Evolutionary conservation across 2,329 filamentous ascomycete species (phyloP), one percentile per base, ranked within the genome.

Genomic region (Colletotrichum liriopes): DNA sequence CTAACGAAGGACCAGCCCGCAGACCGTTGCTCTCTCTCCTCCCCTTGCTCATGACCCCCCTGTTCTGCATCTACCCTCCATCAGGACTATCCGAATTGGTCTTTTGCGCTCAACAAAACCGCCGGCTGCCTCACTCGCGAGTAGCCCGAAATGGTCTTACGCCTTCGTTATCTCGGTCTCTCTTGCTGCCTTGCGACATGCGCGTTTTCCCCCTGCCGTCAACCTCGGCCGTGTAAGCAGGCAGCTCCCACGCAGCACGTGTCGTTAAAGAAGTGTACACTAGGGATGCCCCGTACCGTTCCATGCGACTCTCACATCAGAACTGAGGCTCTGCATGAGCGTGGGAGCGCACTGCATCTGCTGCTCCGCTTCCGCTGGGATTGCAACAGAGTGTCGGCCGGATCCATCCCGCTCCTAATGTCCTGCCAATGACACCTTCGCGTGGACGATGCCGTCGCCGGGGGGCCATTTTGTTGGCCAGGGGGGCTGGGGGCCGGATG

Each of bases 61-160:
- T 63, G 69, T 63, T 49, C 59, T 54, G 67, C 69, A 61, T 72
- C 65, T 72, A 52, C 69, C 69, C 69, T 72, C 69, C 69, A 72
- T 72, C 65, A 72, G 45, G 37, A 35, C 23, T 55, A 35, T 55
- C 23, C 59, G 49, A 20, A 43, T 39, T 45, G 35, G 45, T 68
- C 58, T 39, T 60, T 37, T 35, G 26, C 29, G 32, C 56, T 63
- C 35, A 56, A 39, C n/a, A 23, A 52, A 52, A 29, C 11, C 61
- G n/a, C 23, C 9, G 32, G 47, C 45, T 52, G 35, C 35, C 47
- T 51, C 45, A 12, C 23, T 29, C 35, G 18, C 26, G 43, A 63
- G 51, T 37, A 35, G 23, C 35, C 37, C 12, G 12, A 39, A 52
- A 52, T 29, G 37, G 39, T 26, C 18, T 14, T 32, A 26, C 23